Base-by-base conservation (phyloP, 495 filamentous ascomycete species). In the Annulohypoxylon stygium region DNA sequence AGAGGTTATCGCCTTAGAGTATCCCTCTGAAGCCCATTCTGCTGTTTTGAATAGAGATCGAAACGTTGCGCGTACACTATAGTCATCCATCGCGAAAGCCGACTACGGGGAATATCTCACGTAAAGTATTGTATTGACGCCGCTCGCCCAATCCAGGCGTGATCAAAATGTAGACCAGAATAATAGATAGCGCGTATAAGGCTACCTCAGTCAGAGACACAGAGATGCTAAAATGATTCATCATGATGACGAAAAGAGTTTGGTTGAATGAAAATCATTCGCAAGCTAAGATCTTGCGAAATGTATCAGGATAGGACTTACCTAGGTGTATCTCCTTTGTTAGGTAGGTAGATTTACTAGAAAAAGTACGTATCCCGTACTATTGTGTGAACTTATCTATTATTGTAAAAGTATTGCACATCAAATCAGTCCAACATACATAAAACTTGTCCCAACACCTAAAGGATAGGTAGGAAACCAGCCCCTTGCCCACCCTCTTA, bases 1-100 rank as follows among this genome's bases (percentile, higher is more conserved):
- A 53, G 48, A 18, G 23, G 25, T 12, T 34, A 54, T 54, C 51
- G 34, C 51, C 26, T 54, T 54, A 16, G 25, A 54, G 51, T 54
- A 34, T 6, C 51, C 51, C 51, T 54, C 51, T 33, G 10, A 30
- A 54, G 25, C 51, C 51, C 51, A 54, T 54, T 54, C 51, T 16
- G 11, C 51, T 16, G 51, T 54, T 26, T 54, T 54, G 51, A 16
- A 54, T 34, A 54, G 45, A 9, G 45, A 48, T 48, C 45, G 12
- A 23, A 48, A 48, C 45, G 45, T 53, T 14, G 48, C 23, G 6
- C 48, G 48, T 53, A 53, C 3, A 53, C 23, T 26, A 53, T 53
- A 53, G 26, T 9, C 18, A 53, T 18, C 26, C 23, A 53, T 53
- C 18, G 26, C 48, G 23, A 8, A 53, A 26, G 23, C 48, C 9